phyloP scores from a whole-genome alignment of 371 early-diverging fungal genomes.

The Coemansia linderi region DNA sequence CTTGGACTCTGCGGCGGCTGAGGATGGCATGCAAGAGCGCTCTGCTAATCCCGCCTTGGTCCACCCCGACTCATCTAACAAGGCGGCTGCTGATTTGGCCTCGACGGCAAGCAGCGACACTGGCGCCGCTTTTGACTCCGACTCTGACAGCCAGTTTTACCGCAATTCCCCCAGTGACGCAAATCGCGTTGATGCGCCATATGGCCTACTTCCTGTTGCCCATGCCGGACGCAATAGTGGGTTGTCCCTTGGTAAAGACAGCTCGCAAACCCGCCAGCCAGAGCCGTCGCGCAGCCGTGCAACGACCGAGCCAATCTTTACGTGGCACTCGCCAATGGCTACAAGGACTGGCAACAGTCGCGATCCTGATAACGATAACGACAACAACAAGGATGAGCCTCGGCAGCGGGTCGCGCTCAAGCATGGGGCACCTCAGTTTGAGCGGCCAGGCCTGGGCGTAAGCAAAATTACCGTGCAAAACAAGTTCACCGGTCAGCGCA shows the following conservation, averaged over 20 bases:
- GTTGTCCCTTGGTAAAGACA: no score
- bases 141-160: conserved; percentile 27
- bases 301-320: conserved; percentile 9
- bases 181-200: conserved; percentile 13
- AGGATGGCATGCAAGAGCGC: not conserved
- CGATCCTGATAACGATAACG: not conserved
- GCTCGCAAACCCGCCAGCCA: not conserved
- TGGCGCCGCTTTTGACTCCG: conserved; percentile 1
- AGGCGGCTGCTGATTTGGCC: not conserved
- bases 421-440: not conserved
- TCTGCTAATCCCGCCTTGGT: not conserved
- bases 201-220: conserved; percentile 23
- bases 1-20: not conserved
- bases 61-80: not conserved
- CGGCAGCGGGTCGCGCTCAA: conserved; percentile 4
- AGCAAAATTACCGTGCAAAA: conserved; percentile 21
- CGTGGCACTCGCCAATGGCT: not conserved
- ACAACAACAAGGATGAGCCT: not conserved
- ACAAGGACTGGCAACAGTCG: not conserved
- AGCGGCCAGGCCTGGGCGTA: not conserved
- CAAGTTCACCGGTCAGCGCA: conserved; percentile 35
- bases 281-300: conserved; percentile 1
- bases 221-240: not conserved
- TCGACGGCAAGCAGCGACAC: conserved; percentile 2
- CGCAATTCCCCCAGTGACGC: conserved; percentile 17